Evolutionary conservation across 2,329 filamentous ascomycete species (phyloP), one percentile per base, ranked within the genome.

Genomic region (Botryotinia narcissicola): DNA sequence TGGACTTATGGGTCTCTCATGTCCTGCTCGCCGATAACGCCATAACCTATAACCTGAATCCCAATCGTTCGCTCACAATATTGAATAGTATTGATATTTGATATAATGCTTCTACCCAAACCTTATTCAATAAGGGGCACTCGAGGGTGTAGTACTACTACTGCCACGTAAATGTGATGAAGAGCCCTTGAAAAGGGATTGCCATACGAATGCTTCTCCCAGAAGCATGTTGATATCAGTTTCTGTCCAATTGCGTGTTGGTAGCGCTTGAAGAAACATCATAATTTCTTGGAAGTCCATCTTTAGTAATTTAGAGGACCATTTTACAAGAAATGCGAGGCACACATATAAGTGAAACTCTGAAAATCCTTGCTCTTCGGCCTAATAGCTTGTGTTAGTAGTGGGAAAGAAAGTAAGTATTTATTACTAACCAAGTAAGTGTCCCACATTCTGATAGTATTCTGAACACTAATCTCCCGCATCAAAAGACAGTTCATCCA

Each of bases 401-500:
- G 16, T 44, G 42, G 44, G n/a, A 32, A 40, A 59, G 20, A 14
- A 46, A 44, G 25, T 16, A 8, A 16, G 22, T 20, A 14, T 59
- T 77, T 25, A 22, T 9, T 70, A 84, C 90, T 81, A 85, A 98
- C 95, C 85, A 99, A 89, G 84, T 99, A 99, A 40, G 96, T 99
- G 83, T 99, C 96, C 96, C 96, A 99, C 96, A 99, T 99, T 78
- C 96, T 88, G 76, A 99, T 97, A 0, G 94, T 98, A 81, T 98
- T 98, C 82, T 91, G 93, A 73, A 99, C 95, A 81, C 93, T 97
- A 77, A 99, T 93, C 84, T 99, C 96, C 76, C 96, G 89, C 96
- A 99, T 99, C 77, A 99, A 86, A 70, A 99, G 88, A 82, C 96
- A 99, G 80, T 99, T 99, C 96, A 99, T 99, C 96, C 96, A 99